Base-by-base conservation (phyloP, 2,329 filamentous ascomycete genomes). In the Exophiala bonariae region DNA sequence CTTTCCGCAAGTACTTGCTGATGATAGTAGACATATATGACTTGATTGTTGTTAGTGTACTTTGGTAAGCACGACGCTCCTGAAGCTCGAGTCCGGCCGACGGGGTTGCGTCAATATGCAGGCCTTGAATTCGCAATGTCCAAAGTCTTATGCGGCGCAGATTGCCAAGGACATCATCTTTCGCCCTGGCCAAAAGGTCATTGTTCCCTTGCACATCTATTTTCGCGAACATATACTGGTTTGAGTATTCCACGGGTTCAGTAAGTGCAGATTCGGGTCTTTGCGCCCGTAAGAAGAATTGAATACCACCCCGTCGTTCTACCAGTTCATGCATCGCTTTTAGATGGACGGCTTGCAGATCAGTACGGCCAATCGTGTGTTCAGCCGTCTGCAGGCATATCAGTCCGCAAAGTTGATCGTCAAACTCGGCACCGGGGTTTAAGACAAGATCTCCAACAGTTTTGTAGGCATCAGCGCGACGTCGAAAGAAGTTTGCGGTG, bases 331-430 rank as follows among this genome's bases (percentile, higher is more conserved):
- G 35, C 35, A 37, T 37, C 10, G 35, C 35, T 22, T 20, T 37
- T 17, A 37, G 17, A 22, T 37, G 35, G 19, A 37, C 35, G 8
- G 18, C 4, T n/a, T 37, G 35, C 10, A 37, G 35, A 20, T 37
- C 35, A 19, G n/a, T 13, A n/a, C 35, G 35, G 4, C 35, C 35
- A 16, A 22, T 37, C 7, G 35, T 22, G 18, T 19, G 18, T 20
- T 37, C 35, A 13, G 35, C 35, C 14, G 20, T 18, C 20, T 37
- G 35, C 7, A 37, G 35, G 11, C 14, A 19, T 18, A 37, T 13
- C 16, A 37, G 17, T 37, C 35, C 35, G n/a, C 35, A 37, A 7
- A 37, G 35, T n/a, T 37, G 35, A 22, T 37, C 17, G 35, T 37
- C 35, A 20, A 37, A 18, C 11, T 37, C 10, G 16, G 35, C 35